These are phyloP conservation scores for Dioszegia crocea DNA, from an alignment of 768 basidiomycete species.

Conservation along the genomic window DNA sequence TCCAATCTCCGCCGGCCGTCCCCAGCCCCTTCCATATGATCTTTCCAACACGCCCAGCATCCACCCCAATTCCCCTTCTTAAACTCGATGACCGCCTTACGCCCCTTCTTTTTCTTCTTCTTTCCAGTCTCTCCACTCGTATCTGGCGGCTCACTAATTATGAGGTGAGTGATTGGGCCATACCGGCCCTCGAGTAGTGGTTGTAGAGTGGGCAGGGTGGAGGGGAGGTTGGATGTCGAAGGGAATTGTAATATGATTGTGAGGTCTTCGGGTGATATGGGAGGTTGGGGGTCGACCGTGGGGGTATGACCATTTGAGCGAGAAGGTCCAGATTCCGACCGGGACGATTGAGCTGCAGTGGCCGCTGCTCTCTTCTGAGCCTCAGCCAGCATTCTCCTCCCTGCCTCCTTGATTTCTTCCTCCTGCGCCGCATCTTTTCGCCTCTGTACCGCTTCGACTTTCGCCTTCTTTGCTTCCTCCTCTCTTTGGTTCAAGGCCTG, in stretches of 20 bases:
- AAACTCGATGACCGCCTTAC: conserved; percentile 41
- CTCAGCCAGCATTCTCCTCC: conserved; percentile 39
- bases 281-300: conserved; percentile 14
- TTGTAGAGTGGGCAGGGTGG: conserved; percentile 15
- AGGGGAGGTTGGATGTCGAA: conserved; percentile 11
- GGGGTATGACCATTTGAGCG: background rate
- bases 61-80: conserved; percentile 42
- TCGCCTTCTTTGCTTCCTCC: conserved; percentile 46
- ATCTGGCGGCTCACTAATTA: conserved; percentile 27
- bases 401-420: conserved; percentile 42
- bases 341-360: background rate
- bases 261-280: conserved; percentile 34
- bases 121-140: background rate
- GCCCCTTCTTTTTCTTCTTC: conserved; percentile 26
- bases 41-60: conserved; percentile 46
- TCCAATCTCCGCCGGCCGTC: conserved; percentile 10
- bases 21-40: conserved; percentile 21
- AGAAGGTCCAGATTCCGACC: background rate
- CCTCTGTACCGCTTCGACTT: conserved; percentile 24
- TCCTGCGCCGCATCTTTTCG: conserved; percentile 34
- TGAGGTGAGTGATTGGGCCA: conserved; percentile 35
- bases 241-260: conserved; percentile 43
- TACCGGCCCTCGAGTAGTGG: conserved; percentile 22
- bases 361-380: conserved; percentile 26
- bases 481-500: conserved; percentile 42